Conservation (phyloP, 345 rosid genomes). For the Viola odorata region DNA sequence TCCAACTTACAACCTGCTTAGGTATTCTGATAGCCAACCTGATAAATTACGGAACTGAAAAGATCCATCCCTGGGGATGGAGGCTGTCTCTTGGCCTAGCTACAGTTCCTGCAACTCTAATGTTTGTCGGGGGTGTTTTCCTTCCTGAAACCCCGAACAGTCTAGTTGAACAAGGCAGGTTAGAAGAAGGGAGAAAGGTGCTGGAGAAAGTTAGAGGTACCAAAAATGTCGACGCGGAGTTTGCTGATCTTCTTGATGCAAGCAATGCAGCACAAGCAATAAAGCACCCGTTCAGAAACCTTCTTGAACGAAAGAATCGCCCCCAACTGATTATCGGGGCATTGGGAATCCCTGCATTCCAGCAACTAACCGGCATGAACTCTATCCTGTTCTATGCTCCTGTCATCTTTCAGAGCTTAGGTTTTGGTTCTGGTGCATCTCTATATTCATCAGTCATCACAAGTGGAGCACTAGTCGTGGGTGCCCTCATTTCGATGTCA, state of each 20-base stretch:
- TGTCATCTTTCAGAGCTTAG: no score
- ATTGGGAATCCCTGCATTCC: not conserved
- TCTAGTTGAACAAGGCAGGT: conserved; percentile 28
- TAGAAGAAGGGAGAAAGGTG: conserved; percentile 18
- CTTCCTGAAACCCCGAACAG: conserved; percentile 37
- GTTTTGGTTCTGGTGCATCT: no score
- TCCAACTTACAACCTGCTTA: conserved; percentile 39
- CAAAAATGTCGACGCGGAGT: conserved; percentile 25
- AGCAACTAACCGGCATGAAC: no score
- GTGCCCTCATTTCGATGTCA: no score
- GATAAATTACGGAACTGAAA: conserved; percentile 35
- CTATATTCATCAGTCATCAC: no score
- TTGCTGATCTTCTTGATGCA: conserved; percentile 24
- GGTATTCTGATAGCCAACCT: conserved; percentile 46
- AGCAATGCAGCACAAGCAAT: conserved; percentile 28
- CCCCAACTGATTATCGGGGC: conserved; percentile 25
- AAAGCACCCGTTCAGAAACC: conserved; percentile 32
- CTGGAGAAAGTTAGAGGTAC: conserved; percentile 29
- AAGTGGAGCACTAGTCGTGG: no score
- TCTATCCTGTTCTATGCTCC: no score
- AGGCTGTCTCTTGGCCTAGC: conserved; percentile 31
- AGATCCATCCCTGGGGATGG: conserved; percentile 35
- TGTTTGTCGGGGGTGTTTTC: conserved; percentile 27
- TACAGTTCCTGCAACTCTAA: conserved; percentile 31
- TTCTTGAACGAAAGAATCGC: conserved; percentile 18